A percentile compares a stretch with the other conserved stretches of the same genome.
Conservation (phyloP, 371 early-diverging fungal genomes). For the Apophysomyces variabilis region DNA sequence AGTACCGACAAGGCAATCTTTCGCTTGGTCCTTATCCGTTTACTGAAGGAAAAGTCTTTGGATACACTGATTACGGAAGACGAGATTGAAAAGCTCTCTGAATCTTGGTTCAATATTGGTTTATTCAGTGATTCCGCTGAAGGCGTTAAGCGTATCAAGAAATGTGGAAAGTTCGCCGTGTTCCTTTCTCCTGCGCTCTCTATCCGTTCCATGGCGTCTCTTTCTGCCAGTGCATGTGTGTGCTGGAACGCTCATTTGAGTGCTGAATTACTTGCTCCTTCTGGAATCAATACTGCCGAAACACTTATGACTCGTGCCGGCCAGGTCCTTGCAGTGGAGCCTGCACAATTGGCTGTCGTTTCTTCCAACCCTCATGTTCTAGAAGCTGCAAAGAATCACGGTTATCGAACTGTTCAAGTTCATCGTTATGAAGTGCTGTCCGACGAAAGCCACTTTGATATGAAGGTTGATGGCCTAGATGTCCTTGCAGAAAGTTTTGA, state of each 20-base stretch:
- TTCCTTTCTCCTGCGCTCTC: constrained; percentile 39
- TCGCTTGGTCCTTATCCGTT: constrained; percentile 26
- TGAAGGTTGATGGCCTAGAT: constrained; percentile 43
- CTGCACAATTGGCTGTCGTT: constrained; percentile 41
- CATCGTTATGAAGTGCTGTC: constrained; percentile 19
- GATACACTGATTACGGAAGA: constrained; percentile 24
- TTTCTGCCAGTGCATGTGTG: constrained; percentile 40
- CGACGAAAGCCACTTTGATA: constrained; percentile 23
- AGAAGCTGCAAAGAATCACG: constrained; percentile 34
- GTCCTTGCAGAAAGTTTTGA: constrained; percentile 51
- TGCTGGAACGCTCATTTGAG: constrained; percentile 54
- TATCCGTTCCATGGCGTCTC: constrained; percentile 44
- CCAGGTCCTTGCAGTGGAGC: constrained; percentile 31
- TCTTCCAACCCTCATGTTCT: constrained; percentile 42
- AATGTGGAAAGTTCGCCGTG: constrained; percentile 17
- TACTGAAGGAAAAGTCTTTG: constrained; percentile 31
- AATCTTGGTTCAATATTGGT: constrained; percentile 33
- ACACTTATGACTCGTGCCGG: neutral
- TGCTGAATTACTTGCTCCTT: constrained; percentile 34
- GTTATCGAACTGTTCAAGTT: constrained; percentile 39
- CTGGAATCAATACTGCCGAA: constrained; percentile 28
- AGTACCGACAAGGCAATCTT: constrained; percentile 29
- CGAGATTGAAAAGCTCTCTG: constrained; percentile 29
- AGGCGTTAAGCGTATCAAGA: constrained; percentile 41
- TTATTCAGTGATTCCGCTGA: constrained; percentile 37